A percentile compares a stretch with the other conserved stretches of the same genome.
These are phyloP conservation scores for Chlorella vulgaris DNA, from an alignment of 139 green algal species.

Conservation along the genomic window DNA sequence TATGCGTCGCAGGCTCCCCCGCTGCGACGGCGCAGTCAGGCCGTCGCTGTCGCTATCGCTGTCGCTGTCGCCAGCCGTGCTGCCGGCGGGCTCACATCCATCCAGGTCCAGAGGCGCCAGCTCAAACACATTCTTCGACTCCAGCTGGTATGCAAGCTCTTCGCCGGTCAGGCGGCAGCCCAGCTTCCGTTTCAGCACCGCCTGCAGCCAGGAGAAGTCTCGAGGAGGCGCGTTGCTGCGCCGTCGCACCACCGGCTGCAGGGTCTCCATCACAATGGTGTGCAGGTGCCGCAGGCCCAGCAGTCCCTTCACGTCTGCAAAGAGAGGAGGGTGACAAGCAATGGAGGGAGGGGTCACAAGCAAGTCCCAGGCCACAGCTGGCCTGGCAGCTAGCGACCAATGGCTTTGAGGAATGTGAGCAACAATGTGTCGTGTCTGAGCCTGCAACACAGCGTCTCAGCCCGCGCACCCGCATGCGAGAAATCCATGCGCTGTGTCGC, in stretches of 20 bases:
- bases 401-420: too few species aligned
- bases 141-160: slow-evolving; percentile 33
- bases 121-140: slow-evolving; percentile 27
- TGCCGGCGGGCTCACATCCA: neutral
- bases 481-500: too few species aligned
- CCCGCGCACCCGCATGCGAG: too few species aligned
- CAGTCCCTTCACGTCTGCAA: slow-evolving; percentile 13
- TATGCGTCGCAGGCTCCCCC: neutral
- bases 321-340: neutral
- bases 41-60: neutral
- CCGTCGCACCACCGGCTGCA: slow-evolving; percentile 4
- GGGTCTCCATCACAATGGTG: neutral
- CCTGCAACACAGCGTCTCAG: too few species aligned
- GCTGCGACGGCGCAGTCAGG: too few species aligned
- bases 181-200: slow-evolving; percentile 7
- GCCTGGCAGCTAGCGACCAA: too few species aligned
- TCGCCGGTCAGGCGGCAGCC: slow-evolving; percentile 26
- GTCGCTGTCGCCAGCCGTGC: neutral
- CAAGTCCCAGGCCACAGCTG: too few species aligned
- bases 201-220: slow-evolving; percentile 36
- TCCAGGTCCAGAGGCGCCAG: neutral
- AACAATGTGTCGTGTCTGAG: too few species aligned
- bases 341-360: too few species aligned
- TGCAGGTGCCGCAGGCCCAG: neutral
- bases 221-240: neutral